Evolutionary conservation across 192 early-diverging fungal species (phyloP), one percentile per base, ranked within the genome.

Genomic region (Backusella parvicylindrica): DNA sequence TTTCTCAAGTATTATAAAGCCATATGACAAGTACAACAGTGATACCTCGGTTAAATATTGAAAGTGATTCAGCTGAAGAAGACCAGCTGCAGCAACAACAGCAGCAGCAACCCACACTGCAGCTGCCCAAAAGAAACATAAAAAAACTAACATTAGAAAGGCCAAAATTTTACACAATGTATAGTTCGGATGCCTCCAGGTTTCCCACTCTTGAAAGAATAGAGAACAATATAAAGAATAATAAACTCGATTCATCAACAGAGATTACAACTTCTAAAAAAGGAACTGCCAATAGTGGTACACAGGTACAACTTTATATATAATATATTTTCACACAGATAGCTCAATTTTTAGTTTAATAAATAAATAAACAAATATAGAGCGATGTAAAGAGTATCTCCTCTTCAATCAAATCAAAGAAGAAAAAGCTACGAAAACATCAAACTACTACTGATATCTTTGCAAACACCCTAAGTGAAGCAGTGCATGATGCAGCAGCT

Each of bases 381-480:
- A 43, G 68, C 12, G 68, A 70, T 30, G 40, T 37, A 5, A 70
- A 37, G 31, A 70, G 68, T 70, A 9, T 70, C 9, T 28, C 38
- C 7, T 70, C 68, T 41, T 35, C 64, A n/a, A 70, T 35, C 0
- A 47, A 70, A 8, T 70, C 68, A 47, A 70, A 47, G 28, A 70
- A 8, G 31, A 43, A 41, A 32, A 47, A 37, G 18, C 40, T 28
- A 38, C 6, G 21, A 40, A 37, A 40, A 18, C 40, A 41, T 16
- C 37, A 38, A 38, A 79, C 77, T 1, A 73, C 77, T 0, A 73
- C 77, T 41, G 72, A 79, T 21, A 75, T 79, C 2, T 79, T 79
- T 50, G 73, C 77, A 33, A 67, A 65, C 2, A 79, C 36, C 12
- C 30, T 79, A n/a, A 74, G 66, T 65, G 68, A 74, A 68, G 77